These are phyloP conservation scores for Craspedostauros australis DNA, from an alignment of 108 stramenopile species.

Conservation along the genomic window DNA sequence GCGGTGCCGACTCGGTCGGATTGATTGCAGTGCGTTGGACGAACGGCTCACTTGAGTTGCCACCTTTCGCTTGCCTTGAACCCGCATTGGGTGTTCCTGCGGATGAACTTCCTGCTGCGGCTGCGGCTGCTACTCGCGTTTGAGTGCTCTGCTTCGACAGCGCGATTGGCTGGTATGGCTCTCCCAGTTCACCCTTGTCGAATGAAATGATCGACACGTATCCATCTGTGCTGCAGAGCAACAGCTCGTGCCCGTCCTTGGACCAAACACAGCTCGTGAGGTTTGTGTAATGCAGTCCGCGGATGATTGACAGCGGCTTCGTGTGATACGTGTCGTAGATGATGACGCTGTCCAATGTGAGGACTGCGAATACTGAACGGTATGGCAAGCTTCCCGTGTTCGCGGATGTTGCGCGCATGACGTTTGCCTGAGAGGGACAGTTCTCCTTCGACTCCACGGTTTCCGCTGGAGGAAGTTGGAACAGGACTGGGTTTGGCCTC, in stretches of 20 bases:
- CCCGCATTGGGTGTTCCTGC: neutral
- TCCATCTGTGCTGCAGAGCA: slow-evolving; percentile 82
- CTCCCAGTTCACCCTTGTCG: slow-evolving; percentile 70
- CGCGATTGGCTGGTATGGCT: slow-evolving; percentile 11
- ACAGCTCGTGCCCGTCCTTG: slow-evolving; percentile 59
- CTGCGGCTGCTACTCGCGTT: neutral
- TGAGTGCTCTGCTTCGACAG: neutral
- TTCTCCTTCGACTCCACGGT: slow-evolving; percentile 34
- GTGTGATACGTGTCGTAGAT: slow-evolving; percentile 80
- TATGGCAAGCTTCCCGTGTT: slow-evolving; percentile 42
- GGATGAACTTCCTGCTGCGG: neutral
- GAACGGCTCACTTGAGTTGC: neutral
- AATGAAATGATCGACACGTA: slow-evolving; percentile 77
- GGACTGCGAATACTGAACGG: slow-evolving; percentile 76
- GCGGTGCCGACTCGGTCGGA: slow-evolving; percentile 6
- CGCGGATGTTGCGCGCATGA: neutral
- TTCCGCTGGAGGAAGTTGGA: slow-evolving; percentile 41
- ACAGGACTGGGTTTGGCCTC: slow-evolving; percentile 74
- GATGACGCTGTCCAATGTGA: slow-evolving; percentile 69
- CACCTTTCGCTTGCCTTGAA: neutral
- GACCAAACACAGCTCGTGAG: slow-evolving; percentile 86
- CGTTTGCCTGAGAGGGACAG: slow-evolving; percentile 1
- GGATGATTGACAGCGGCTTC: slow-evolving; percentile 52
- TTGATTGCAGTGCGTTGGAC: neutral
- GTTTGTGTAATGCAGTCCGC: slow-evolving; percentile 81